Evolutionary conservation across 2,329 filamentous ascomycete species (phyloP).

Genomic region (Cucurbitaria berberidis): DNA sequence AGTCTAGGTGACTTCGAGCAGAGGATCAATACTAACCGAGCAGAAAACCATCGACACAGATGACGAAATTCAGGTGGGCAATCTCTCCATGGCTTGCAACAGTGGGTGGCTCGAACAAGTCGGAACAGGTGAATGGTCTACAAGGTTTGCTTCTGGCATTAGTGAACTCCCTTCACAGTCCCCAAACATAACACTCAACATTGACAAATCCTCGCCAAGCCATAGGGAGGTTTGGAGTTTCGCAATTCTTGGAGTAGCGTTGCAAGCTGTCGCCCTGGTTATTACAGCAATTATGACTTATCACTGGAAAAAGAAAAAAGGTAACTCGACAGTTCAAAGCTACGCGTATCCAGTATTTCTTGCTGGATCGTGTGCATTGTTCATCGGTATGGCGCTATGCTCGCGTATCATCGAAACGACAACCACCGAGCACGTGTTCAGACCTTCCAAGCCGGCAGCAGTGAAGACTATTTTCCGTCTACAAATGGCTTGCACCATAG

Average conservation of each 20-base stretch:
- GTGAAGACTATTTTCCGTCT: neutral
- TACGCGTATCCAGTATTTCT: neutral
- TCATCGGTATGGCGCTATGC: neutral
- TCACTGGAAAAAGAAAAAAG: neutral
- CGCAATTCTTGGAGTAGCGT: neutral
- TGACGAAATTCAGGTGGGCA: neutral
- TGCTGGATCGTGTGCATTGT: neutral
- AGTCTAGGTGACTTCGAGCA: no score
- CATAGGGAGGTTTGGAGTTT: neutral
- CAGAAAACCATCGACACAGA: no score
- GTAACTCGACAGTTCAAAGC: fast-evolving
- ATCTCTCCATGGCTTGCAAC: neutral
- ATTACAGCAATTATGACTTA: neutral
- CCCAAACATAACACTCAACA: neutral
- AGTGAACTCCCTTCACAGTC: neutral
- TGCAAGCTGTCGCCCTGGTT: neutral
- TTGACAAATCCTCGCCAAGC: neutral
- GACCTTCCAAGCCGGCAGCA: neutral
- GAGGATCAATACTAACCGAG: no score
- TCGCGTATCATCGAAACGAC: neutral
- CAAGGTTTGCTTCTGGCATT: no score
- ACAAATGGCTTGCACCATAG: neutral
- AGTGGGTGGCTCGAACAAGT: fast-evolving
- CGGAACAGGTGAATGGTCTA: no score
- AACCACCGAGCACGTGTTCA: neutral